phyloP scores from a whole-genome alignment of 1,284 basidiomycete genomes.

The Microbotryum violaceum region DNA sequence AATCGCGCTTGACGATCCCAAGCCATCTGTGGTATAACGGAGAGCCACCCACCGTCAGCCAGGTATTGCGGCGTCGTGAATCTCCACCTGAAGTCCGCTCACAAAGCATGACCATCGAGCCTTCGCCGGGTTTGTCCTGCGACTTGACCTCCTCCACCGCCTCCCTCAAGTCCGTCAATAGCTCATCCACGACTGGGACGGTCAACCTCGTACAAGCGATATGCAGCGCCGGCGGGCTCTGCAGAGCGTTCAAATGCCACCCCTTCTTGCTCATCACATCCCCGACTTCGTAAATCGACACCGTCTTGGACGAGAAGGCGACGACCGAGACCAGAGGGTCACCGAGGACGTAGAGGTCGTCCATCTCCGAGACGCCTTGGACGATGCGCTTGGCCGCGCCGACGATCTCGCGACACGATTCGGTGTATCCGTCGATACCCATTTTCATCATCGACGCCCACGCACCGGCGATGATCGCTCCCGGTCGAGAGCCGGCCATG shows the following conservation, averaged over 20 bases:
- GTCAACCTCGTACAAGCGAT: constrained; percentile 86
- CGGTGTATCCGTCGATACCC: constrained; percentile 85
- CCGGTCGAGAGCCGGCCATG: constrained; percentile 80
- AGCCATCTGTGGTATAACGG: constrained; percentile 46
- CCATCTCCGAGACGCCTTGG: constrained; percentile 41
- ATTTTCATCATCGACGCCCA: constrained; percentile 95
- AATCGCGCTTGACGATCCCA: constrained; percentile 77
- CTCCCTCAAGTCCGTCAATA: constrained; percentile 73
- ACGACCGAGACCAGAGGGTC: constrained; percentile 83
- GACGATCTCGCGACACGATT: constrained; percentile 78
- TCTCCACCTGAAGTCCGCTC: constrained; percentile 37
- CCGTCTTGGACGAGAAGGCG: constrained; percentile 64
- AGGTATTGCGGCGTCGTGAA: too few species aligned
- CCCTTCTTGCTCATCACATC: constrained; percentile 69
- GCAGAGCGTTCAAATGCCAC: constrained; percentile 63
- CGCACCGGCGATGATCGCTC: constrained; percentile 84
- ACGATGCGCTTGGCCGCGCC: constrained; percentile 61
- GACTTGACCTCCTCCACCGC: constrained; percentile 57
- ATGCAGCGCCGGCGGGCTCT: constrained; percentile 73
- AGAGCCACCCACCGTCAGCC: not conserved
- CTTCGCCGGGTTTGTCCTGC: constrained; percentile 39
- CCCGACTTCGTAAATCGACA: constrained; percentile 75
- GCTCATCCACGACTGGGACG: constrained; percentile 63
- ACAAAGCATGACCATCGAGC: constrained; percentile 77
- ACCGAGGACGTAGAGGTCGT: constrained; percentile 72